Conservation (phyloP, 2,329 filamentous ascomycete species). For the Xylaria polymorpha region DNA sequence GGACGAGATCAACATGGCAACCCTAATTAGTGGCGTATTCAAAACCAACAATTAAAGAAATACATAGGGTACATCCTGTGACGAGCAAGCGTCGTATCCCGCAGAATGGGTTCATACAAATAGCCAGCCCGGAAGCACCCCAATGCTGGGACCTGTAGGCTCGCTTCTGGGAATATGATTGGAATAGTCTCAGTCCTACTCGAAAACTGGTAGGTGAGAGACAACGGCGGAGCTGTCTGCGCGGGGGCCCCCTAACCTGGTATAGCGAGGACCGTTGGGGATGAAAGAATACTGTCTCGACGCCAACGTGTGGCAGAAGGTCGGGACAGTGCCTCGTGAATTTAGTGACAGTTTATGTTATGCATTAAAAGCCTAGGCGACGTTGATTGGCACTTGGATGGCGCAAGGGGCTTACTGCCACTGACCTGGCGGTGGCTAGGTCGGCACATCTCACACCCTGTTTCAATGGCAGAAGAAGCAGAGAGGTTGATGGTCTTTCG, state of each 20-base stretch:
- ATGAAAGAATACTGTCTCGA: conserved; percentile 34
- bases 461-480: conserved; percentile 45
- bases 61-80: conserved; percentile 42
- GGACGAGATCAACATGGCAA: conserved; percentile 32
- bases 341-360: conserved; percentile 41
- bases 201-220: conserved; percentile 35
- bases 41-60: conserved; percentile 44
- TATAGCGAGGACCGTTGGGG: conserved; percentile 12
- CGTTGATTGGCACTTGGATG: conserved; percentile 40
- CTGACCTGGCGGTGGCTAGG: conserved; percentile 31
- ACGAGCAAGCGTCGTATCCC: conserved; percentile 42
- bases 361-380: conserved; percentile 35
- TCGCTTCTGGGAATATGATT: conserved; percentile 30
- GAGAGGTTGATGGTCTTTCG: conserved; percentile 40
- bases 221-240: conserved; percentile 35
- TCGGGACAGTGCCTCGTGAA: conserved; percentile 28
- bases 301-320: conserved; percentile 26
- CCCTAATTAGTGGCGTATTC: conserved; percentile 43
- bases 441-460: conserved; percentile 39
- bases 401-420: conserved; percentile 44
- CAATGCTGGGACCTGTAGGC: conserved; percentile 35
- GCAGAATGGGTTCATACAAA: conserved; percentile 39
- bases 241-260: conserved; percentile 30
- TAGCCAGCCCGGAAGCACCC: conserved; percentile 42
- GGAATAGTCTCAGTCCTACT: conserved; percentile 32